phyloP scores from a whole-genome alignment of 2,329 filamentous ascomycete genomes.

The Pseudogymnoascus sp. region DNA sequence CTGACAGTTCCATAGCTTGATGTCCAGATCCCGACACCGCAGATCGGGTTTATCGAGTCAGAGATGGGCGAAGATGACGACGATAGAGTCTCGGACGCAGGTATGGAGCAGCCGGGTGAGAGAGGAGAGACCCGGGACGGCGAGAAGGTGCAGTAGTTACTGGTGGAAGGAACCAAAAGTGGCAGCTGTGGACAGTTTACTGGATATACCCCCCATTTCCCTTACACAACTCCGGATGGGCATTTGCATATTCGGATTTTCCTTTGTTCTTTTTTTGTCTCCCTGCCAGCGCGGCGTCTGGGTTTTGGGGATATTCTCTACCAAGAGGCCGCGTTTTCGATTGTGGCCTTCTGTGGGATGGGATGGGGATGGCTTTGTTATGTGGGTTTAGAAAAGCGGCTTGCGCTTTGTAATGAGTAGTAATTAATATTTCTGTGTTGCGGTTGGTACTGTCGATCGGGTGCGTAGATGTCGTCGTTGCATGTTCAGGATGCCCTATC shows the following conservation, averaged over 20 bases:
- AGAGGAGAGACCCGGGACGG: neutral
- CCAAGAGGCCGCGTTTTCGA: neutral
- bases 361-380: neutral
- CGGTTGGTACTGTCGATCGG: neutral
- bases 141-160: neutral
- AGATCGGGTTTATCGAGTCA: slow-evolving; percentile 5
- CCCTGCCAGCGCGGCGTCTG: slow-evolving; percentile 4
- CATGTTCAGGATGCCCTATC: no score
- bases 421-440: neutral
- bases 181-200: neutral
- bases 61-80: neutral
- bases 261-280: neutral
- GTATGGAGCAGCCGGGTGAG: neutral
- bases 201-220: slow-evolving; percentile 5
- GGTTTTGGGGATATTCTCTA: neutral
- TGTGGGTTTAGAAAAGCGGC: neutral
- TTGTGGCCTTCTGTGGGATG: neutral
- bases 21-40: slow-evolving; percentile 8
- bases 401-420: neutral
- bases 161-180: neutral
- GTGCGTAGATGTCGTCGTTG: no score
- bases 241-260: neutral
- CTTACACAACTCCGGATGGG: slow-evolving; percentile 3
- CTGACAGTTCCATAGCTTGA: slow-evolving; percentile 1
- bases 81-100: neutral